Base-by-base conservation (phyloP, 176 grass and related monocot genomes). In the Cymbopogon citratus region DNA sequence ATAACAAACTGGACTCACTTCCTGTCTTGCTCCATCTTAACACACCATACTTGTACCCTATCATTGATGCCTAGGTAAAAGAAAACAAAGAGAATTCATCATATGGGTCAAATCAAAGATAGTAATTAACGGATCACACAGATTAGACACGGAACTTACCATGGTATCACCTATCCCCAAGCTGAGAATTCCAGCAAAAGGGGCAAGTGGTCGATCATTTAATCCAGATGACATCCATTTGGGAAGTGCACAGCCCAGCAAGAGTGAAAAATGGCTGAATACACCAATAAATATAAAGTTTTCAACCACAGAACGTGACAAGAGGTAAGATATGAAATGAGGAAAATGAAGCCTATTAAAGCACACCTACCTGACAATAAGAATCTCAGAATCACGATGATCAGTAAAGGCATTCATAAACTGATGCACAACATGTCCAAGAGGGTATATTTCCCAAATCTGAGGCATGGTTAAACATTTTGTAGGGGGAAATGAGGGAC, bases 371-470 rank as follows among this genome's bases (percentile, higher is more conserved):
- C 96, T 95, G 46, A 99, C 83, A 85, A 99, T 95, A 67, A 99
- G 92, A 90, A 95, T 88, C 29, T 99, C 92, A 31, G 96, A 99
- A 87, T 99, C 96, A 76, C 96, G 92, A 81, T 99, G 96, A 84
- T 99, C 96, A 28, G 90, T 99, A 66, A 99, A 99, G 70, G 96
- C 92, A n/a, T 85, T 99, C 96, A 99, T 99, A 83, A 99, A 99
- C 60, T 93, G 92, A 89, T 93, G 89, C 44, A 99, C 85, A 57
- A 83, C 41, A 83, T 48, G 66, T 23, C 96, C 96, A 84, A 99
- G 80, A 72, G 92, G 96, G 85, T 91, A 90, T 68, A 95, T 89
- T 78, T 99, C 87, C 90, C 90, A 99, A 77, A 95, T 81, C 96
- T 95, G 77, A 56, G 19, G 33, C 27, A 81, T 41, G 16, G 9